Conservation (phyloP, 805 yeast genomes). For the Saccharomycopsis olivae region DNA sequence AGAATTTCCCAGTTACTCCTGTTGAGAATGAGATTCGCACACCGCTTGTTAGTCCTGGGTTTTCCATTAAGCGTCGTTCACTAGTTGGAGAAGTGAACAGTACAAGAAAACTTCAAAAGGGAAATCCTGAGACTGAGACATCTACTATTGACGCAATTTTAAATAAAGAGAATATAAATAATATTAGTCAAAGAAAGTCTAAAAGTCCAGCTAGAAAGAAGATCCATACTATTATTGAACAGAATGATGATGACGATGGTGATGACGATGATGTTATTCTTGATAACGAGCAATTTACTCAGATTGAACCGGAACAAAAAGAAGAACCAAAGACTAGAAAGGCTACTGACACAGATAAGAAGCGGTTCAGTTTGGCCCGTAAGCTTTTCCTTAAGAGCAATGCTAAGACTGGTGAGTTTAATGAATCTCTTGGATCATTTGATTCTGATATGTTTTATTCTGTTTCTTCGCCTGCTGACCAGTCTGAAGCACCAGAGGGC, state of each 20-base stretch:
- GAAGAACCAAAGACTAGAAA: not conserved
- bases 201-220: not conserved
- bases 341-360: not conserved
- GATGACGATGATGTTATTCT: slow-evolving; percentile 9
- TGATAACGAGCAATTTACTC: slow-evolving; percentile 9
- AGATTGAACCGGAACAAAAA: slow-evolving; percentile 3
- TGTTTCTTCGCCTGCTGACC: slow-evolving; percentile 3
- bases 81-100: slow-evolving; percentile 15
- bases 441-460: slow-evolving; percentile 3
- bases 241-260: not conserved
- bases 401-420: not conserved
- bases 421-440: not conserved
- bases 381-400: not conserved
- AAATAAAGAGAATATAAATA: not conserved
- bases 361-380: not conserved
- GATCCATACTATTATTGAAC: not conserved
- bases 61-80: slow-evolving; percentile 13
- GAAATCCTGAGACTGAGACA: not conserved
- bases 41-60: slow-evolving; percentile 15
- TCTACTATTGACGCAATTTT: slow-evolving; percentile 1
- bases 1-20: slow-evolving; percentile 15
- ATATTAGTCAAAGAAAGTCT: not conserved
- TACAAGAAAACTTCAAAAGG: slow-evolving; percentile 8
- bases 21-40: slow-evolving; percentile 15
- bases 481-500: not conserved